These are phyloP conservation scores for Hepatocystis sp. DNA, from an alignment of 169 alveolate genomes.

Conservation along the genomic window DNA sequence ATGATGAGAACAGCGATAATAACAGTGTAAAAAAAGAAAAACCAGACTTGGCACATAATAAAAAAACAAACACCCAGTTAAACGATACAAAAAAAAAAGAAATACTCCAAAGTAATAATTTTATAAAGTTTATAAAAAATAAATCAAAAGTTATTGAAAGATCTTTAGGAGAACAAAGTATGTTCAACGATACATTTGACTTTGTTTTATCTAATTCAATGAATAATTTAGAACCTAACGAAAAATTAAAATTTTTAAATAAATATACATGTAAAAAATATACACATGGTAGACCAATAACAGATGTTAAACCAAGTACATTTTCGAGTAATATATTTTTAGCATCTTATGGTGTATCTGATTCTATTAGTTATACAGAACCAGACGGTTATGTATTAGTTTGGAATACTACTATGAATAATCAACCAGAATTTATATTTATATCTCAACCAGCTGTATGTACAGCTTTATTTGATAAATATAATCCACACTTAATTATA, in stretches of 20 bases:
- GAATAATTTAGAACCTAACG: conserved; percentile 11
- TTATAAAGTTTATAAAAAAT: conserved; percentile 22
- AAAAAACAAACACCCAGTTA: neutral
- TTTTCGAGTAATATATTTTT: conserved; percentile 82
- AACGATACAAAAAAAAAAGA: neutral
- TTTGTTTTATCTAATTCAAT: conserved; percentile 27
- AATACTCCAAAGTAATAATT: conserved; percentile 15
- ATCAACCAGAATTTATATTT: conserved; percentile 91
- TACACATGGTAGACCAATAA: conserved; percentile 71
- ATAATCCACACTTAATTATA: conserved; percentile 88
- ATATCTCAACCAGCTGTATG: conserved; percentile 91
- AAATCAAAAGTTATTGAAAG: conserved; percentile 54
- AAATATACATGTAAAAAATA: conserved; percentile 60
- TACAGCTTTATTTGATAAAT: conserved; percentile 89
- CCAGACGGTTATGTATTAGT: conserved; percentile 91
- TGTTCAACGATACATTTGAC: conserved; percentile 36
- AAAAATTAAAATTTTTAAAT: conserved; percentile 48
- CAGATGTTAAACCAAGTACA: conserved; percentile 76
- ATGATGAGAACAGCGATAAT: no score
- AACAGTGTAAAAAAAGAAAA: neutral
- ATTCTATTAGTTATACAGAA: conserved; percentile 81
- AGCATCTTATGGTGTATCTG: conserved; percentile 88
- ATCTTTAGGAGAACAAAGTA: conserved; percentile 63
- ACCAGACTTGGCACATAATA: neutral
- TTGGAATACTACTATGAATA: conserved; percentile 79